Percentiles rank a stretch among this genome's conserved stretches.
Evolutionary conservation across 2,329 filamentous ascomycete genomes (phyloP).

Genomic region (Verticillium isaacii): DNA sequence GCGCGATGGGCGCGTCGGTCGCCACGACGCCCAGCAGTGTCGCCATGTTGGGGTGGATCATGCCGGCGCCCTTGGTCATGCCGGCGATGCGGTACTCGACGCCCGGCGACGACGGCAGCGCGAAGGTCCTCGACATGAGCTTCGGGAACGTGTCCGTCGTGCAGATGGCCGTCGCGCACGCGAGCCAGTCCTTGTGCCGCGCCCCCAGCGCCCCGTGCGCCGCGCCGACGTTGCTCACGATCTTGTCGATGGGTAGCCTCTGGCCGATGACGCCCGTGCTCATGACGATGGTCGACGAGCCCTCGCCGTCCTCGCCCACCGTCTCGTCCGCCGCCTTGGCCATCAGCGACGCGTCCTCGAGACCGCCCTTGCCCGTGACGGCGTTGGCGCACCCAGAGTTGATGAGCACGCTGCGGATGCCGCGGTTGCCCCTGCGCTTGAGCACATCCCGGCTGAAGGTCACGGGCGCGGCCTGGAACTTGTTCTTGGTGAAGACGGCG

Average conservation of each 20-base stretch:
- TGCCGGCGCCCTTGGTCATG: constrained; percentile 96
- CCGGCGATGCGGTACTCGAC: constrained; percentile 81
- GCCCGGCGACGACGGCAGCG: constrained; percentile 71
- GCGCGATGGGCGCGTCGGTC: constrained; percentile 79
- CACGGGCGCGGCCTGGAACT: constrained; percentile 95
- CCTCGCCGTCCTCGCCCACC: constrained; percentile 32
- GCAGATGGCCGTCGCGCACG: constrained; percentile 85
- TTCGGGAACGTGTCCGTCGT: constrained; percentile 99
- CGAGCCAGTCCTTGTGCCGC: constrained; percentile 81
- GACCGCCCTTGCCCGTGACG: constrained; percentile 84
- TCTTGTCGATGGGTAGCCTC: constrained; percentile 86
- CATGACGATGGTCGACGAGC: constrained; percentile 80
- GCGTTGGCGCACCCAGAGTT: constrained; percentile 98
- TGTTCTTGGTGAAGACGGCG: constrained; percentile 96
- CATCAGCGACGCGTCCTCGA: constrained; percentile 87
- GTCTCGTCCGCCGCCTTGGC: constrained; percentile 68
- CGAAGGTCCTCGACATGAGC: constrained; percentile 79
- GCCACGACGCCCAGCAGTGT: constrained; percentile 88
- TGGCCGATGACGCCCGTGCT: constrained; percentile 98
- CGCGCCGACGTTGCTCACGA: constrained; percentile 73
- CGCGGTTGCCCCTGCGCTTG: constrained; percentile 58
- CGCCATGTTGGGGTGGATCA: constrained; percentile 99
- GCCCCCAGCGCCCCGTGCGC: constrained; percentile 67
- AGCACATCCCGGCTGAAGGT: constrained; percentile 75
- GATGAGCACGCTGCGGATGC: constrained; percentile 77